Evolutionary conservation across 2,329 filamentous ascomycete species (phyloP).

Genomic region (Ophiostoma ulmi): DNA sequence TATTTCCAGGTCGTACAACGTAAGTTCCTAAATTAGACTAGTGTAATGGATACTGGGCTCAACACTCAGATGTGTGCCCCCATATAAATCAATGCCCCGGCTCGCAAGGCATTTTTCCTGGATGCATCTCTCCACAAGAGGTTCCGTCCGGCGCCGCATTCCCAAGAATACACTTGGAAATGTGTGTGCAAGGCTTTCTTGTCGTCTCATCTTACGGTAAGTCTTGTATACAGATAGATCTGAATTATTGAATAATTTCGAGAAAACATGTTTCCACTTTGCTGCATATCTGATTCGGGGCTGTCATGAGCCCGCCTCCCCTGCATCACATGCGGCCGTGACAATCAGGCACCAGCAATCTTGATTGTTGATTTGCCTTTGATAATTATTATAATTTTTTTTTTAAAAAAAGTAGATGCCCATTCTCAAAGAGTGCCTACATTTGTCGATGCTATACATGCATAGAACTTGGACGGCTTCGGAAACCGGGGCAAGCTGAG

Average conservation of each 20-base stretch:
- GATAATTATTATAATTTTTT: not conserved
- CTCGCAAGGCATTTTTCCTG: conserved; percentile 18
- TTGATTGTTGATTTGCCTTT: not conserved
- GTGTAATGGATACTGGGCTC: not conserved
- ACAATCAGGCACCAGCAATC: conserved; percentile 15
- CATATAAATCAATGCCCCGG: conserved; percentile 6
- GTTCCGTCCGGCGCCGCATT: not conserved
- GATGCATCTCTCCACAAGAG: conserved; percentile 3
- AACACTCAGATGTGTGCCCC: not conserved
- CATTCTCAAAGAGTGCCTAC: not conserved
- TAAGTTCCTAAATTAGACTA: not conserved
- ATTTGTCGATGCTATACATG: not conserved
- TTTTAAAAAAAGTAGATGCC: not conserved
- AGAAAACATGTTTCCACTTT: conserved; percentile 9
- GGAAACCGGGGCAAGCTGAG: not conserved
- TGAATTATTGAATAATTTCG: not conserved
- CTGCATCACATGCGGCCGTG: not conserved
- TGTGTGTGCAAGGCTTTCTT: conserved; percentile 19
- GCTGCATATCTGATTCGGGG: conserved; percentile 16
- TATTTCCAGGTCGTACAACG: not conserved
- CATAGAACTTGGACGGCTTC: not conserved
- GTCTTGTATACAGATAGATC: not conserved
- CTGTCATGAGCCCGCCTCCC: not conserved
- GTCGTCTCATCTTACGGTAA: not conserved
- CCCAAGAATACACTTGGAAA: not conserved